Conservation (phyloP, 225 moss, liverwort and hornwort genomes). For the Sphagnum contortum region DNA sequence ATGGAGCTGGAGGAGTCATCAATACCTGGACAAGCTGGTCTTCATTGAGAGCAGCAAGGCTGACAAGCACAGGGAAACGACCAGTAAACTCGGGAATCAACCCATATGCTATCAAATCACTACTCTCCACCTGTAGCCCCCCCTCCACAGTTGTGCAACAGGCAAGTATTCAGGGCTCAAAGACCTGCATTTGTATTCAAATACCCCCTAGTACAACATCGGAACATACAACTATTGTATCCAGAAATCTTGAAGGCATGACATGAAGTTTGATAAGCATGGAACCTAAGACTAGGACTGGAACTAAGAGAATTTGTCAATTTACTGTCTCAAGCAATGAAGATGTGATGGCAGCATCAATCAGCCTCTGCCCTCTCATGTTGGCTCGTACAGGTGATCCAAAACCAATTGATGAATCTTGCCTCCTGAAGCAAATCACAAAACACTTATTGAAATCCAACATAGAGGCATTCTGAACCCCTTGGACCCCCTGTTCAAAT, state of each 20-base stretch:
- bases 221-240: no score
- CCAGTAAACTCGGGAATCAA: conserved; percentile 99
- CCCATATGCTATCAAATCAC: conserved; percentile 96
- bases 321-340: conserved; percentile 83
- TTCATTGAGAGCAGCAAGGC: conserved; percentile 87
- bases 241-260: no score
- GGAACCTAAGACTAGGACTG: no score
- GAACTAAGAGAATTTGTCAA: background rate
- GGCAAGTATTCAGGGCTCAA: background rate
- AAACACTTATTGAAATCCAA: background rate
- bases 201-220: no score
- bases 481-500: no score
- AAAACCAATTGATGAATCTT: conserved; percentile 97
- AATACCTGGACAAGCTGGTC: conserved; percentile 98
- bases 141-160: background rate
- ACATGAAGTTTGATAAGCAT: no score
- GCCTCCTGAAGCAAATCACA: conserved; percentile 47
- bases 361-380: conserved; percentile 71
- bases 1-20: background rate
- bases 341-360: conserved; percentile 80
- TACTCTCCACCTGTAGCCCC: conserved; percentile 78
- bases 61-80: conserved; percentile 93
- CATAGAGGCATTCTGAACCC: no score
- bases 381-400: conserved; percentile 84
- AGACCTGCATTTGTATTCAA: background rate